Evolutionary conservation across 768 basidiomycete genomes (phyloP).

Genomic region (Pisolithus tinctorius): DNA sequence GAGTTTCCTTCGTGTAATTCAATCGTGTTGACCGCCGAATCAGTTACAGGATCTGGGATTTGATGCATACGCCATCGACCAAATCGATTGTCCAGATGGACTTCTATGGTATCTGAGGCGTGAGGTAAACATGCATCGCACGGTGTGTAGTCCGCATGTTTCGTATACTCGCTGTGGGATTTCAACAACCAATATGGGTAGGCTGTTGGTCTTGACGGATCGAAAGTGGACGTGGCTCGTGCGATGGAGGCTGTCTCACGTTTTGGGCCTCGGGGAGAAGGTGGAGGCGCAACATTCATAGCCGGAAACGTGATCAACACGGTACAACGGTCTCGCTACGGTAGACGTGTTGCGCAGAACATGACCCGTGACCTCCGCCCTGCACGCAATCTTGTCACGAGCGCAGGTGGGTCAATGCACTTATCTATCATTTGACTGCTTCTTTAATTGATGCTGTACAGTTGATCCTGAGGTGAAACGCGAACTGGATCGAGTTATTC

Average conservation of each 20-base stretch:
- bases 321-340: conserved; percentile 68
- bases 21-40: conserved; percentile 3
- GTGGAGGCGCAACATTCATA: conserved; percentile 56
- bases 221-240: conserved; percentile 41
- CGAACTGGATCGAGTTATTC: conserved; percentile 41
- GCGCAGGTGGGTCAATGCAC: conserved; percentile 37
- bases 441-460: conserved; percentile 21
- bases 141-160: conserved; percentile 39
- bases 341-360: conserved; percentile 53
- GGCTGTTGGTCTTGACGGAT: conserved; percentile 54
- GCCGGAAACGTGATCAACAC: conserved; percentile 51
- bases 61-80: conserved; percentile 79
- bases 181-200: conserved; percentile 17
- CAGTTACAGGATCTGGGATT: conserved; percentile 63
- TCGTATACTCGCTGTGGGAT: not conserved
- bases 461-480: conserved; percentile 61
- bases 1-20: not conserved
- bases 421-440: not conserved
- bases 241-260: conserved; percentile 60
- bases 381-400: conserved; percentile 50
- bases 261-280: conserved; percentile 31
- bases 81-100: conserved; percentile 68
- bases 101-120: conserved; percentile 65
- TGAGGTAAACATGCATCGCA: conserved; percentile 62
- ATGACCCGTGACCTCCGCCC: conserved; percentile 48